A percentile compares a stretch with the other conserved stretches of the same genome.
Evolutionary conservation across 305 asterid species (phyloP).

Genomic region (Plantago coronopus): DNA sequence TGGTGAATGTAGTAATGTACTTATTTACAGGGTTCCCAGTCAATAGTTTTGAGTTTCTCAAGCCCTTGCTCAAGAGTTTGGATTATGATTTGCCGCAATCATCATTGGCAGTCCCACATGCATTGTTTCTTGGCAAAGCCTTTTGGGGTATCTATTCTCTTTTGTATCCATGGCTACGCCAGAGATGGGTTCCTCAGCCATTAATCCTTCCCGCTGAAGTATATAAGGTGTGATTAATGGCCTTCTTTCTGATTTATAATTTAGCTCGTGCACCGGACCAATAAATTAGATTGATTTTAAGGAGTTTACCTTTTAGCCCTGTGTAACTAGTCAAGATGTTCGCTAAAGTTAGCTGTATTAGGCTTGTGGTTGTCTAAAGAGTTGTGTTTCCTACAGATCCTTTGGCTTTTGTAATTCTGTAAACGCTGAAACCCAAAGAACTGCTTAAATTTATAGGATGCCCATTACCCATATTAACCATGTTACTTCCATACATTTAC

Average conservation of each 20-base stretch:
- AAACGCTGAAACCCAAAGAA: not conserved
- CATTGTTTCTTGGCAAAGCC: conserved; percentile 65
- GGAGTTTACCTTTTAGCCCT: not conserved
- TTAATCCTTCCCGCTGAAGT: conserved; percentile 94
- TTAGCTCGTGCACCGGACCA: conserved; percentile 3
- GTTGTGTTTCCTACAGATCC: not conserved
- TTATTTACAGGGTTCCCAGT: conserved; percentile 66
- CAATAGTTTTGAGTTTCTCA: conserved; percentile 79
- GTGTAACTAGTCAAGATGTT: not conserved
- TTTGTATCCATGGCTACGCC: conserved; percentile 64
- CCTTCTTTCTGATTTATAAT: not conserved
- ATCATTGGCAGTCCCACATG: conserved; percentile 61
- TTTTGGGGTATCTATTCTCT: conserved; percentile 59
- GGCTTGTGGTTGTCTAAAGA: not conserved
- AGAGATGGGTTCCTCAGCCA: conserved; percentile 87
- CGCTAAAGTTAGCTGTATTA: not conserved
- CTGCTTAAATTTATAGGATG: not conserved
- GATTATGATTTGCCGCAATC: conserved; percentile 68
- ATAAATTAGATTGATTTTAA: not conserved
- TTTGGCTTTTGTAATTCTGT: not conserved
- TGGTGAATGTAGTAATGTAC: conserved; percentile 19
- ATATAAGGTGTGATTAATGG: conserved; percentile 51
- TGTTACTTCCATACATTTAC: not conserved
- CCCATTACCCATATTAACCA: not conserved
- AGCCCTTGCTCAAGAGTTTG: conserved; percentile 63